These are phyloP conservation scores for Sphaerosporella brunnea DNA, from an alignment of 495 filamentous ascomycete genomes.

Conservation along the genomic window DNA sequence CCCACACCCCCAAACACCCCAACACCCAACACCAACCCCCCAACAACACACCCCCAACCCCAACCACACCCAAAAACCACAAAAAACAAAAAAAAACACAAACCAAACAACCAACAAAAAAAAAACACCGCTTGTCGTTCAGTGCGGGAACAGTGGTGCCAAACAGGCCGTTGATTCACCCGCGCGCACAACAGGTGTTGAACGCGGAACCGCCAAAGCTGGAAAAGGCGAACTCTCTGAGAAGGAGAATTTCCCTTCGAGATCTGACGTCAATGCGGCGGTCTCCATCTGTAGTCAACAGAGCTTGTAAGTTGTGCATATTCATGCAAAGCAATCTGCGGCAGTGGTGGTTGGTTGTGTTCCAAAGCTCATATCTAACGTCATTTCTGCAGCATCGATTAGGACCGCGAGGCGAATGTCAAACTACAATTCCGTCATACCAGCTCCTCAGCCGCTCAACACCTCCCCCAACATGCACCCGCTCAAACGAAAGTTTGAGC, in stretches of 20 bases:
- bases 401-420: slow-evolving; percentile 77
- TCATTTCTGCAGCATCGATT: slow-evolving; percentile 49
- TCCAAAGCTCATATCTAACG: too few relatives aligned
- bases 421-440: slow-evolving; percentile 97
- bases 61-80: slow-evolving; percentile 25
- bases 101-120: neutral
- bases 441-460: slow-evolving; percentile 75
- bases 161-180: slow-evolving; percentile 51
- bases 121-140: too few relatives aligned
- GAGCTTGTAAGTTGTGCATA: slow-evolving; percentile 24
- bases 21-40: slow-evolving; percentile 17
- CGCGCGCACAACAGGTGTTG: slow-evolving; percentile 64
- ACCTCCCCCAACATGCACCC: slow-evolving; percentile 88
- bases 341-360: too few relatives aligned
- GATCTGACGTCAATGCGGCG: slow-evolving; percentile 92
- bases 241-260: slow-evolving; percentile 50
- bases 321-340: too few relatives aligned
- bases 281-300: slow-evolving; percentile 53
- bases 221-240: slow-evolving; percentile 31
- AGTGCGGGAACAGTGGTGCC: slow-evolving; percentile 65
- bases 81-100: slow-evolving; percentile 17
- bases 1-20: slow-evolving; percentile 26
- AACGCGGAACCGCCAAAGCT: slow-evolving; percentile 44
- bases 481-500: slow-evolving; percentile 81
- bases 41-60: slow-evolving; percentile 11